These are phyloP conservation scores for Besnoitia besnoiti DNA, from an alignment of 169 alveolate species.

Conservation along the genomic window DNA sequence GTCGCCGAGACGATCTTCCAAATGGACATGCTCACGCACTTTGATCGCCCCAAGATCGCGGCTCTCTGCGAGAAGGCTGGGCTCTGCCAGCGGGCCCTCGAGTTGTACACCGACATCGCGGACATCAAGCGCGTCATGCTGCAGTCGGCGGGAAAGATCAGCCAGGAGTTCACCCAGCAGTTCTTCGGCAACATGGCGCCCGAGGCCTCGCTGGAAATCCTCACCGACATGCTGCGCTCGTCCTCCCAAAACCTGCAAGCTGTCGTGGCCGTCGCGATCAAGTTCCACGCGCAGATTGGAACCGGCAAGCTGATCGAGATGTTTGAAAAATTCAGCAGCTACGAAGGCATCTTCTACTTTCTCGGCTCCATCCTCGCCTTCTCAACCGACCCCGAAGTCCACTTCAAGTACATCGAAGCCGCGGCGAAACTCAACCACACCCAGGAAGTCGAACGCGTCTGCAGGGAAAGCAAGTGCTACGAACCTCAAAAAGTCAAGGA, in stretches of 20 bases:
- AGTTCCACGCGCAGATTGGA: conserved; percentile 90
- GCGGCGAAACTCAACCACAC: conserved; percentile 95
- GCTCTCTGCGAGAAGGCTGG: conserved; percentile 98
- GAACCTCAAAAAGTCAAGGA: conserved; percentile 95
- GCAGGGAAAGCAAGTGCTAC: conserved; percentile 94
- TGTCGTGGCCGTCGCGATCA: conserved; percentile 81
- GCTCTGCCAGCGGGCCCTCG: conserved; percentile 95
- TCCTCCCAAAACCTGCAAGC: conserved; percentile 85
- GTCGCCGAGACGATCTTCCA: conserved; percentile 97
- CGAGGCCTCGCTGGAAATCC: conserved; percentile 68
- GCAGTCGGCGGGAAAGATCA: conserved; percentile 64
- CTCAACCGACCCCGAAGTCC: conserved; percentile 84
- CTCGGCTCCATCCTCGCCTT: conserved; percentile 86
- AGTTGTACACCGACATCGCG: conserved; percentile 92
- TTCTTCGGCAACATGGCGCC: conserved; percentile 53
- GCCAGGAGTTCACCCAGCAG: conserved; percentile 59
- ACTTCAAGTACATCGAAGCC: conserved; percentile 96
- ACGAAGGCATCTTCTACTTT: conserved; percentile 86
- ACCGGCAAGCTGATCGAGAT: conserved; percentile 88
- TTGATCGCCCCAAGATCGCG: conserved; percentile 96
- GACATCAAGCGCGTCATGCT: conserved; percentile 92
- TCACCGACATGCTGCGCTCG: conserved; percentile 86
- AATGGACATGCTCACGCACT: conserved; percentile 95
- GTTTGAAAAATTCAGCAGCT: conserved; percentile 71
- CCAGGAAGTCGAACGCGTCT: conserved; percentile 97